A percentile compares a stretch with the other conserved stretches of the same genome.
phyloP scores from a whole-genome alignment of 257 asterid species.

The Craterostigma plantagineum region DNA sequence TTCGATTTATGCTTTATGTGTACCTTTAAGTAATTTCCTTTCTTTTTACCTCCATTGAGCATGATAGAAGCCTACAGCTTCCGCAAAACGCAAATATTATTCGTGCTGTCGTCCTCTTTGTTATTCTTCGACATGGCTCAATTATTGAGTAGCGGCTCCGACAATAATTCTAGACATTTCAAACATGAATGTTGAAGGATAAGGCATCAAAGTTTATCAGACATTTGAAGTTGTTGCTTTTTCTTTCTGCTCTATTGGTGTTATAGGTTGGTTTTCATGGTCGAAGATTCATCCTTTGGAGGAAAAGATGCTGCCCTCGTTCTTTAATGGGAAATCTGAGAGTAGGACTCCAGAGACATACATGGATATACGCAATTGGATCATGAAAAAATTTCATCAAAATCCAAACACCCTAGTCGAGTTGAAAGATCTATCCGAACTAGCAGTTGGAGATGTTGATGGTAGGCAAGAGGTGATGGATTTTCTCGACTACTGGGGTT shows the following conservation, averaged over 20 bases:
- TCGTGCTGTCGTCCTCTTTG: no score
- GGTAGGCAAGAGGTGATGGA: constrained; percentile 90
- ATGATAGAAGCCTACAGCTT: no score
- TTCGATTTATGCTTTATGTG: no score
- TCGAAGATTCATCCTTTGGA: constrained; percentile 64
- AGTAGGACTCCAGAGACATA: constrained; percentile 60
- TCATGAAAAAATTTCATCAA: constrained; percentile 62
- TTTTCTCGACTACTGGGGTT: constrained; percentile 94
- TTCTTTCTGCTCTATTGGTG: constrained; percentile 8
- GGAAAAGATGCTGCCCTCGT: constrained; percentile 61
- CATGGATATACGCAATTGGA: constrained; percentile 75
- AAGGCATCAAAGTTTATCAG: not conserved
- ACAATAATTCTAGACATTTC: not conserved
- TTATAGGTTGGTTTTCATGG: constrained; percentile 97
- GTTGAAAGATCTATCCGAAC: constrained; percentile 58
- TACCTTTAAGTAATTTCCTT: no score
- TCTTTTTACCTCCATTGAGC: no score
- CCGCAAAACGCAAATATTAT: no score
- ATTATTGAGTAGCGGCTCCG: not conserved
- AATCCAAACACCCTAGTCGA: constrained; percentile 45
- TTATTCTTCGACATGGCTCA: not conserved
- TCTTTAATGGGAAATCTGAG: constrained; percentile 71
- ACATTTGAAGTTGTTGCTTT: constrained; percentile 4
- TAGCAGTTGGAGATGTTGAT: constrained; percentile 57
- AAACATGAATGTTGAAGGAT: not conserved